Base-by-base conservation (phyloP, 2,329 filamentous ascomycete genomes). In the Colletotrichum caudatum region DNA sequence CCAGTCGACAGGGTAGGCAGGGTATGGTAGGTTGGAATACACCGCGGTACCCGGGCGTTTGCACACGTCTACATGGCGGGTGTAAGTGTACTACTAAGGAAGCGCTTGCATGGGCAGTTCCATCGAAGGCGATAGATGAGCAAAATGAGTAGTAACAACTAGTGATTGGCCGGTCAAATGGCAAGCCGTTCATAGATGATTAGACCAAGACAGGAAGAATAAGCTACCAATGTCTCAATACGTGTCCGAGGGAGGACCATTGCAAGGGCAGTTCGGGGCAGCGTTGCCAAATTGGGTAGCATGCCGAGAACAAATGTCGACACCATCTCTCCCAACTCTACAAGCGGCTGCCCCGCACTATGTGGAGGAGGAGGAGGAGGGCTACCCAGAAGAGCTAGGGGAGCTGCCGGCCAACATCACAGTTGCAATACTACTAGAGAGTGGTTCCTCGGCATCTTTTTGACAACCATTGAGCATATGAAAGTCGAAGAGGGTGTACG, bases 361-460 rank as follows among this genome's bases (percentile, higher is more conserved):
- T 71, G 66, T 70, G 51, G 50, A 72, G 23, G 59, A 64, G 51
- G 50, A 72, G 23, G 59, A 64, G 18, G 54, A 44, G 18, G 54
- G 35, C 23, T 39, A n/a, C 29, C 29, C 29, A 23, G 16, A 29
- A 60, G 65, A 64, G 46, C 65, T 69, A 44, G 65, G 65, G 69
- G 67, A 18, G 16, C 69, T 69, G 69, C 60, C 54, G 23, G 39
- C 59, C 29, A 72, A 59, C 59, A 69, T n/a, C 59, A 64, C 65
- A 64, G 59, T 71, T 64, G 59, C 65, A 71, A 64, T 60, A 46
- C 65, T 63, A 53, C 65, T 71, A 26, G 57, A 44, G 39, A n/a
- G 51, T 51, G 58, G 64, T 74, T 37, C 72, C 72, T 74, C 72
- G 72, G 72, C 66, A 73, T 74, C 66, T 74, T 58, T 50, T 65